Evolutionary conservation across 768 basidiomycete genomes (phyloP), one percentile per base, ranked within the genome.

Genomic region (Daedaleopsis sinensis): DNA sequence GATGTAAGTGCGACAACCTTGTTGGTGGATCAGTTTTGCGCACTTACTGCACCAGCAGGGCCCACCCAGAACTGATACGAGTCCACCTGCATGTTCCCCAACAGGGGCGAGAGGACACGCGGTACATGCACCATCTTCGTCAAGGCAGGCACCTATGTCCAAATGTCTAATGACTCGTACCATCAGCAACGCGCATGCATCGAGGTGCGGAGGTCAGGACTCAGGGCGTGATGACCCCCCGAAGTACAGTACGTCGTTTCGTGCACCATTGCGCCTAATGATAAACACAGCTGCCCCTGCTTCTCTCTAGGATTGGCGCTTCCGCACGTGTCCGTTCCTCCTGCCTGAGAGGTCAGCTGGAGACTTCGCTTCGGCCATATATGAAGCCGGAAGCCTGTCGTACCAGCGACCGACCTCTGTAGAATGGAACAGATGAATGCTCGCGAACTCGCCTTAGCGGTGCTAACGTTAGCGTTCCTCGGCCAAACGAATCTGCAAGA

Each of bases 31-130:
- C 7, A 16, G 21, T 32, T 16, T 11, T 1, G 35, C 32, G 19
- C 18, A 65, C 65, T 23, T 19, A 70, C 67, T 32, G 65, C 65
- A 13, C 58, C 60, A 16, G 60, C 59, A 7, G 65, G 70, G 1
- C 70, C 70, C 36, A 71, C 54, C 43, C 69, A 71, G 51, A 67
- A 58, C 48, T 65, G 67, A 52, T 69, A 71, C 50, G 69, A 19
- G 53, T 71, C 70, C 12, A 61, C 64, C n/a, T 32, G 13, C 11
- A 43, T 52, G 10, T 46, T 42, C 12, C 52, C 56, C 6, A 70
- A 47, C 0, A 70, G 61, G 9, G 62, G 55, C 15, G 39, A 43
- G n/a, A 70, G 64, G 6, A 62, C 19, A 2, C 50, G 27, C 5
- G 67, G 69, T 5, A 64, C 27, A 37, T 39, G 47, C 44, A 66